Percentiles rank a stretch among this genome's conserved stretches.
Evolutionary conservation across 1,284 basidiomycete genomes (phyloP).

Genomic region (Ustilago vetiveriae): DNA sequence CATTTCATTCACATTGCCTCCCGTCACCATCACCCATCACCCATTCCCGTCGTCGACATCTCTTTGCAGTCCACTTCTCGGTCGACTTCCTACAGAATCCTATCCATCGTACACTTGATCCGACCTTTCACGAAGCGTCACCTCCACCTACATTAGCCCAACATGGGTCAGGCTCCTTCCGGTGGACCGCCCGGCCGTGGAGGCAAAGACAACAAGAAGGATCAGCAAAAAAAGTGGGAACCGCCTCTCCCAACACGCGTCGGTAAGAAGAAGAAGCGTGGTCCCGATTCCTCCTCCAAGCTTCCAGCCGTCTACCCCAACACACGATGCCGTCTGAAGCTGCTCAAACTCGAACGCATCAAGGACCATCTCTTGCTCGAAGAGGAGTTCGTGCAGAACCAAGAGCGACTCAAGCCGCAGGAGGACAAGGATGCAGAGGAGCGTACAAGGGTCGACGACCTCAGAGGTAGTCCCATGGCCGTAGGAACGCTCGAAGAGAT

Average conservation of each 20-base stretch:
- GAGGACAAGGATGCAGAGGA: constrained; percentile 98
- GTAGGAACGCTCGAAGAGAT: constrained; percentile 98
- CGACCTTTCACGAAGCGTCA: not conserved
- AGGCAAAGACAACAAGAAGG: constrained; percentile 70
- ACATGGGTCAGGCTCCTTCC: constrained; percentile 60
- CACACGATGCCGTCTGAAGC: constrained; percentile 91
- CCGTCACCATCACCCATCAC: not conserved
- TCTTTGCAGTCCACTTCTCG: too few species aligned
- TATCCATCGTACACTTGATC: too few species aligned
- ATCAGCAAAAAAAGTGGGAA: constrained; percentile 89
- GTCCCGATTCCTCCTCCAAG: constrained; percentile 89
- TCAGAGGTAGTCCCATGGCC: constrained; percentile 94
- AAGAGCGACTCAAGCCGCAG: constrained; percentile 74
- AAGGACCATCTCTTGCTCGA: constrained; percentile 97
- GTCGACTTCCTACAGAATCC: too few species aligned
- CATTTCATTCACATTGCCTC: too few species aligned
- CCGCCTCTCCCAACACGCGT: constrained; percentile 96
- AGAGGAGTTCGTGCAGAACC: constrained; percentile 96
- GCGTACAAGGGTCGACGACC: constrained; percentile 89
- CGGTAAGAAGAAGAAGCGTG: constrained; percentile 91
- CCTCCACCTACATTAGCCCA: not conserved
- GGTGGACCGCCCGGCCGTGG: constrained; percentile 59
- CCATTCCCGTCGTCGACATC: too few species aligned
- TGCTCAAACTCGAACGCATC: constrained; percentile 95
- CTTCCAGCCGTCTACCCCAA: constrained; percentile 93